Evolutionary conservation across 139 green algal species (phyloP), one percentile per base, ranked within the genome.

Genomic region (Chlorella sp.): DNA sequence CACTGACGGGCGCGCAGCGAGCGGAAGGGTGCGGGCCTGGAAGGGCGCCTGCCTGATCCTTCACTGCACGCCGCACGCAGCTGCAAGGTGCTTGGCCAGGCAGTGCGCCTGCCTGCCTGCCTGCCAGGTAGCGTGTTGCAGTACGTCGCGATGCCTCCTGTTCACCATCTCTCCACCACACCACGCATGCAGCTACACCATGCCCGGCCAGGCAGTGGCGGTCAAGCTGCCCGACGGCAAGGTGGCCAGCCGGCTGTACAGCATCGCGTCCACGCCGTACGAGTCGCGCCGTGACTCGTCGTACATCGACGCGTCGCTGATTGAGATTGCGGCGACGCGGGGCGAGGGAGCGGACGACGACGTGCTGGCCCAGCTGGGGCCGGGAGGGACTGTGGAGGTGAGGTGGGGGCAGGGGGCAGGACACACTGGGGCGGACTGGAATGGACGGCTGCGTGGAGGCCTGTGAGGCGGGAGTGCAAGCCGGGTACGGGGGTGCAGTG

Each of bases 291-390:
- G 82, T 0, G 80, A 92, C 67, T 90, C 81, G 14, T 86, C 86
- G 1, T 77, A 85, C 64, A 74, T 94, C 27, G 87, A 88, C 33
- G 89, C 83, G 0, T 87, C 86, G 3, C 86, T 95, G 14, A 88
- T 95, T 24, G 90, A 95, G 86, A 36, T 89, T 20, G 63, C 86
- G n/a, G 84, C 84, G n/a, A 49, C 75, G 49, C 64, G 74, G 5
- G 10, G 62, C 34, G 79, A 63, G 0, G 35, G 62, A 3, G 33
- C 63, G 24, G 77, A 84, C 31, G 82, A 89, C 32, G 51, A 35
- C 23, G n/a, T 3, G 32, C 79, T 92, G 5, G 82, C 82, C 23
- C 70, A 83, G 36, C 71, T 91, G 31, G 83, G 77, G 0, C 87
- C 87, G 0, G 87, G 85, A 0, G 32, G 70, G 1, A 73, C 82